Evolutionary conservation across 2,329 filamentous ascomycete genomes (phyloP).

Genomic region (Apiospora marii): DNA sequence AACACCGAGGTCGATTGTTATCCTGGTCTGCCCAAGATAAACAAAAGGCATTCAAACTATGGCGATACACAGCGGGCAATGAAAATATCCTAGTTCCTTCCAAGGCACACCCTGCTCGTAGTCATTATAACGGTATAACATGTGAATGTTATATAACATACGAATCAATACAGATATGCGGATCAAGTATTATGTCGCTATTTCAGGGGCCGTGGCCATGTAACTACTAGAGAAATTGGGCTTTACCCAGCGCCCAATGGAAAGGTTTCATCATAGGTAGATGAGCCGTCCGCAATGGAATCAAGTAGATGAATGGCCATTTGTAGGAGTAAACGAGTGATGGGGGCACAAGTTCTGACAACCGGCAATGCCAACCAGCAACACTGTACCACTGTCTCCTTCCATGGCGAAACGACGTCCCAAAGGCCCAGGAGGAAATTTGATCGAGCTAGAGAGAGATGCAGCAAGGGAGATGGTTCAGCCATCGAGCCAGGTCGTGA

Average conservation of each 20-base stretch:
- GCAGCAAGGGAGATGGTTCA: not conserved
- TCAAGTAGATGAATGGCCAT: not conserved
- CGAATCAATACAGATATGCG: not conserved
- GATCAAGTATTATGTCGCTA: not conserved
- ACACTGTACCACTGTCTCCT: not conserved
- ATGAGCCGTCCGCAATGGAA: not conserved
- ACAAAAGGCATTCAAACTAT: not conserved
- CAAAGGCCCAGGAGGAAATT: not conserved
- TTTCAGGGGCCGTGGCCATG: not conserved
- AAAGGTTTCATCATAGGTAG: not conserved
- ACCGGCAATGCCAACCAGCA: not conserved
- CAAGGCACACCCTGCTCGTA: not conserved
- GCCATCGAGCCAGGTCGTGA: not conserved
- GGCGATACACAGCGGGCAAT: not conserved
- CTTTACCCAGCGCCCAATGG: not conserved
- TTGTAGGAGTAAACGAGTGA: too few species aligned
- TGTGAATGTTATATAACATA: not conserved
- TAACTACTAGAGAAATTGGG: too few species aligned
- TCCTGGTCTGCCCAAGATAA: not conserved
- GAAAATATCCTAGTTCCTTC: too few species aligned
- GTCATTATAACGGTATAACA: not conserved
- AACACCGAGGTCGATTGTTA: not conserved
- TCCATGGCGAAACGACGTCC: not conserved
- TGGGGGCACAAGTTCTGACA: not conserved
- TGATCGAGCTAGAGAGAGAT: not conserved